Percentiles rank a stretch among this genome's conserved stretches.
Evolutionary conservation across 306 rosid species (phyloP).

Genomic region (Ormosia semicastrata): DNA sequence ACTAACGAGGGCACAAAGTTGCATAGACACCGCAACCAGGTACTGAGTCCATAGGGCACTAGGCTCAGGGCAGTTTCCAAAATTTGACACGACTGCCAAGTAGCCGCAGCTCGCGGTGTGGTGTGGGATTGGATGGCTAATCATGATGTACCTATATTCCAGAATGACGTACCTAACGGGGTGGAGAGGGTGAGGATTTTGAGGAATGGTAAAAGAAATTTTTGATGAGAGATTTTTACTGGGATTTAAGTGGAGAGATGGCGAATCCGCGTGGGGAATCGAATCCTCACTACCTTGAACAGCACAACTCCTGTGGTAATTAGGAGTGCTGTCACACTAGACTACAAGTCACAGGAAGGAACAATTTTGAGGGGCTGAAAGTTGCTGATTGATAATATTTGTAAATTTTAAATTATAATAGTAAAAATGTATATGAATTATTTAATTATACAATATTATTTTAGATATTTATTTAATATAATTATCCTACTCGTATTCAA

Average conservation of each 20-base stretch:
- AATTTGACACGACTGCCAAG: neutral
- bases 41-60: neutral
- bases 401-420: constrained; percentile 6
- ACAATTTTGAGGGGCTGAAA: neutral
- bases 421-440: neutral
- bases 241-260: neutral
- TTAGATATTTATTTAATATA: neutral
- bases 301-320: neutral
- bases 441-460: neutral
- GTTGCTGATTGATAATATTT: neutral
- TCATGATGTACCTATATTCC: neutral
- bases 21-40: constrained; percentile 21
- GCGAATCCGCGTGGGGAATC: neutral
- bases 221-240: constrained; percentile 2
- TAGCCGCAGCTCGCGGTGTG: neutral
- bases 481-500: neutral
- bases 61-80: neutral
- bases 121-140: neutral
- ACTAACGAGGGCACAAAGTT: constrained; percentile 38
- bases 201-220: neutral
- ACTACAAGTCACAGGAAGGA: neutral
- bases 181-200: neutral
- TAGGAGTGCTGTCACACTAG: neutral
- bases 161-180: neutral
- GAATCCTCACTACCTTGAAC: neutral